Base-by-base conservation (phyloP, 345 rosid species). In the Kandelia obovata region DNA sequence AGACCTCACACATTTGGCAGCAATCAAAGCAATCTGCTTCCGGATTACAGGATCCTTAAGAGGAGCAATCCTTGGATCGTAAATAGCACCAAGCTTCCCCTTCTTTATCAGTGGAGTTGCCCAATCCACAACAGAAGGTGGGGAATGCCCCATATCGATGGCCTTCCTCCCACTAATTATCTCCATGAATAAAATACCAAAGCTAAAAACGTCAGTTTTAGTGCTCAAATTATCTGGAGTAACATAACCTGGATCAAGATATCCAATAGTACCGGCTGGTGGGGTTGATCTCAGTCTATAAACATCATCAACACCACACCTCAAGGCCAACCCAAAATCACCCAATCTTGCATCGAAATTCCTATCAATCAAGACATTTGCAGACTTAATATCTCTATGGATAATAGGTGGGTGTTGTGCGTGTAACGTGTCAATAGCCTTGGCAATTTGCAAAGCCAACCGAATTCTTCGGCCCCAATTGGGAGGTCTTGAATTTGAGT, bases 191-290 rank as follows among this genome's bases (percentile, higher is more conserved):
- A 95, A 83, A 69, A 95, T 95, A 79, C 99, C 99, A 64, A 87
- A 95, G 81, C 99, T 95, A 73, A 92, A 95, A 43, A 95, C 99
- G 74, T 95, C 99, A 7, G 92, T 87, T 78, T 95, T 95, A 0
- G 97, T 90, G 73, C 99, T 95, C 78, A 95, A 73, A 71, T 92
- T 85, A 75, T 92, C 98, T 1, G 98, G 97, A n/a, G 99, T 95
- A 11, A 92, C 96, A 78, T 95, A 95, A 52, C 91, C 84, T 25
- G 99, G 99, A 79, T 95, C 99, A 0, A 95, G 87, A 81, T 95
- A 95, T 1, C 99, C 99, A 46, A 95, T 89, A 1, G 99, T 95
- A 23, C 99, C 99, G 1, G 99, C 99, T 0, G 99, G 99, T 0
- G 99, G 99, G 17, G 98, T 95, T 27, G 99, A 90, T 76, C 83